Conservation (phyloP, 2,329 filamentous ascomycete genomes). For the Apiospora saccharicola region DNA sequence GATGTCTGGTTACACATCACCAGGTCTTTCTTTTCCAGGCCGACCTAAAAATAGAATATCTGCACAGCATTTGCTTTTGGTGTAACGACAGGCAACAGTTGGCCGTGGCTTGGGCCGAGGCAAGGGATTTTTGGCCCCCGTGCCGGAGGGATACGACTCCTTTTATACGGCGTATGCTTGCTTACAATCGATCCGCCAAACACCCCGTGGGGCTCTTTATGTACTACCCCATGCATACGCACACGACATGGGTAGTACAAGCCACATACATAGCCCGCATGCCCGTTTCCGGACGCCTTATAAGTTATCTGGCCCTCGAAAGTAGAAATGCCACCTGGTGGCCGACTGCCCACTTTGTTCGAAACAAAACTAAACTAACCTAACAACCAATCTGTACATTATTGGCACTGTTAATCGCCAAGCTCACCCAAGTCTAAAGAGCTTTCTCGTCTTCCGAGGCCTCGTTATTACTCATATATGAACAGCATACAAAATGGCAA, state of each 20-base stretch:
- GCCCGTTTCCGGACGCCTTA: neutral
- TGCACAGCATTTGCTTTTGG: neutral
- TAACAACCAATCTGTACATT: neutral
- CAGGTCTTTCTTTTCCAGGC: neutral
- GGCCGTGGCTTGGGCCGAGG: neutral
- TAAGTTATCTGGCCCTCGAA: neutral
- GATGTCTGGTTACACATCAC: neutral
- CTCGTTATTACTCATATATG: too few species aligned
- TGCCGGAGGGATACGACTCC: neutral
- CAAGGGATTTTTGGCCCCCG: slow-evolving; percentile 1
- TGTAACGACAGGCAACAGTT: neutral
- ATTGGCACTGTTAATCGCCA: neutral
- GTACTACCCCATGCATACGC: neutral
- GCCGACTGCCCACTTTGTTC: neutral
- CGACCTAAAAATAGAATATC: neutral
- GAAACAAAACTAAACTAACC: neutral
- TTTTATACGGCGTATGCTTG: slow-evolving; percentile 18
- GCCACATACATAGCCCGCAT: slow-evolving; percentile 9
- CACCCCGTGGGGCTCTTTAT: neutral
- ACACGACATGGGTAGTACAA: neutral
- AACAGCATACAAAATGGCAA: neutral
- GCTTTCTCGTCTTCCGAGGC: too few species aligned
- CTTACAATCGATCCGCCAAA: neutral
- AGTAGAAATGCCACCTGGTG: neutral
- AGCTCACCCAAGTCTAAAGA: neutral